Evolutionary conservation across 2,329 filamentous ascomycete genomes (phyloP).

Genomic region (Acrodontium crateriforme): DNA sequence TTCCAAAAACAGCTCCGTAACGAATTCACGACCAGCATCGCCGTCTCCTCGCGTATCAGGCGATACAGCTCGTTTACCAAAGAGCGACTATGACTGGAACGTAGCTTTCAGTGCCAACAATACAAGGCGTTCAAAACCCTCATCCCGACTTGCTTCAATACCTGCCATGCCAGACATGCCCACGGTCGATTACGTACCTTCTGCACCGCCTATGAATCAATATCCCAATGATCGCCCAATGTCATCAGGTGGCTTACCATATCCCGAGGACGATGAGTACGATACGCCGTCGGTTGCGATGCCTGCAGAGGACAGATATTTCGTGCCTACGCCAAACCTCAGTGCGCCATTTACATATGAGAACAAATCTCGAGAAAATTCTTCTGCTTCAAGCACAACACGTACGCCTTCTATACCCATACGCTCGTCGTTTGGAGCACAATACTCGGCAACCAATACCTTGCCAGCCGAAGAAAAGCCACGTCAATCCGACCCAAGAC

Average conservation of each 20-base stretch:
- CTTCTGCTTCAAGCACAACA: conserved; percentile 9
- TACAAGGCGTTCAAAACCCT: conserved; percentile 11
- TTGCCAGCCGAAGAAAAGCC: conserved; percentile 5
- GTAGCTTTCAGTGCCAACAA: conserved; percentile 15
- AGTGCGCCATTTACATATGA: conserved; percentile 7
- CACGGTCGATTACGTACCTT: too few relatives aligned
- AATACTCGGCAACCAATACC: conserved; percentile 6
- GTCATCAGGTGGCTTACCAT: conserved; percentile 24
- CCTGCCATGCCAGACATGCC: conserved; percentile 7
- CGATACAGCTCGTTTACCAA: conserved; percentile 15
- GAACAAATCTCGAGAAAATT: conserved; percentile 6
- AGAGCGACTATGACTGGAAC: conserved; percentile 21
- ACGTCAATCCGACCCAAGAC: conserved; percentile 4
- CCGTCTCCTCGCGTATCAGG: conserved; percentile 12
- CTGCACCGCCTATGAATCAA: neutral
- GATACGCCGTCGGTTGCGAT: conserved; percentile 20
- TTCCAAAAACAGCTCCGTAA: conserved; percentile 10
- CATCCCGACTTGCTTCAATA: conserved; percentile 15
- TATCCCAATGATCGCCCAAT: neutral
- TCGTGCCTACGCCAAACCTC: conserved; percentile 7
- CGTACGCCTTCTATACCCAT: conserved; percentile 2
- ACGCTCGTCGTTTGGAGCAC: conserved; percentile 4
- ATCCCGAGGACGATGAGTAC: conserved; percentile 30
- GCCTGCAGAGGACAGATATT: conserved; percentile 31
- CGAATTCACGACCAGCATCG: conserved; percentile 14